Percentiles rank a stretch among this genome's conserved stretches.
These are phyloP conservation scores for Diaporthe australafricana DNA, from an alignment of 2,329 filamentous ascomycete genomes.

Conservation along the genomic window DNA sequence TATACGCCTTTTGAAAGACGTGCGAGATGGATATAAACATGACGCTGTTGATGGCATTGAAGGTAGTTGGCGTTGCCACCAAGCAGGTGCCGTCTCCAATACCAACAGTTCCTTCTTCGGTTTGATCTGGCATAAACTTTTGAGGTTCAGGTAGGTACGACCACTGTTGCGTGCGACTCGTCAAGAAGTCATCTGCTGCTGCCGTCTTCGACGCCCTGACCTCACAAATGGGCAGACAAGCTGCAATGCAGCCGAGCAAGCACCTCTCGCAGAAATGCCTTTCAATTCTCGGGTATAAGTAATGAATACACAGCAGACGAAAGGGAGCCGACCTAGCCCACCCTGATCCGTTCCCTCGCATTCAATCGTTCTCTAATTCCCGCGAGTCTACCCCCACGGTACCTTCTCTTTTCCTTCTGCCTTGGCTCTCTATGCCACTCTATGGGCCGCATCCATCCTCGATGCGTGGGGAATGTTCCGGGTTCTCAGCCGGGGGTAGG, in stretches of 20 bases:
- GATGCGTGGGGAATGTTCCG: not conserved
- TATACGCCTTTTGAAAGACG: not conserved
- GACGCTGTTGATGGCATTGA: not conserved
- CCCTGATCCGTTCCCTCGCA: conserved; percentile 27
- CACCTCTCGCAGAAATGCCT: not conserved
- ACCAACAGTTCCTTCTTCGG: too few species aligned
- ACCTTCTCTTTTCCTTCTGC: not conserved
- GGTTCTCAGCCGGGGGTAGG: not conserved
- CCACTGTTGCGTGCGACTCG: too few species aligned
- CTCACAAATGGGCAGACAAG: too few species aligned
- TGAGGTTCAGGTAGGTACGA: too few species aligned
- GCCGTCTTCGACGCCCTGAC: too few species aligned
- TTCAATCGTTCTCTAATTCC: not conserved
- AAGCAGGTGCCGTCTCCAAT: too few species aligned
- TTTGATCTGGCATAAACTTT: too few species aligned
- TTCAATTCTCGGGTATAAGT: conserved; percentile 19
- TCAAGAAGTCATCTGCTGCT: too few species aligned
- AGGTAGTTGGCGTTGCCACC: too few species aligned
- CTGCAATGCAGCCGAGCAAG: too few species aligned
- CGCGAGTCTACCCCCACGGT: not conserved
- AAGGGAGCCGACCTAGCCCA: conserved; percentile 21
- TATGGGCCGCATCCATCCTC: too few species aligned
- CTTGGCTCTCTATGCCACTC: not conserved
- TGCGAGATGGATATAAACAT: not conserved
- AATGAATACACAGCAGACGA: conserved; percentile 3